Evolutionary conservation across 805 yeast genomes (phyloP).

Genomic region (Candida saitoana): DNA sequence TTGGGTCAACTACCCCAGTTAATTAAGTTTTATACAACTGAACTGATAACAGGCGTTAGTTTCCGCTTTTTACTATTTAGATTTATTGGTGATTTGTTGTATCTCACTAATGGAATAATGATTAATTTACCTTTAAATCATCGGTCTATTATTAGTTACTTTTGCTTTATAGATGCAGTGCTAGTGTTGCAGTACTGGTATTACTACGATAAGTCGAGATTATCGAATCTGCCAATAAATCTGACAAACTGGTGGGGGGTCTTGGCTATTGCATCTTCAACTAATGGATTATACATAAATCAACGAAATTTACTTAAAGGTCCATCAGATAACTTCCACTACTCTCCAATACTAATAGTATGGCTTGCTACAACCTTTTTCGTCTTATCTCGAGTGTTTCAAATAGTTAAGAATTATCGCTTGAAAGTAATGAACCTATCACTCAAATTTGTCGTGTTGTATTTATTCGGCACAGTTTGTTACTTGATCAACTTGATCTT

Average conservation of each 20-base stretch:
- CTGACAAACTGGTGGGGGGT: not conserved
- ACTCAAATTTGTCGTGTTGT: slow-evolving; percentile 29
- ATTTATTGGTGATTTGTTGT: slow-evolving; percentile 29
- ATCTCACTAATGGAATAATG: not conserved
- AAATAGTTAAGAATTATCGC: slow-evolving; percentile 28
- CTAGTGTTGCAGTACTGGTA: slow-evolving; percentile 69
- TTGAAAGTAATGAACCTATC: slow-evolving; percentile 35
- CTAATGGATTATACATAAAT: not conserved
- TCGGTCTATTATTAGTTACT: slow-evolving; percentile 58
- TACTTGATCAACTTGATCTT: slow-evolving; percentile 18
- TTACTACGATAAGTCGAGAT: slow-evolving; percentile 42
- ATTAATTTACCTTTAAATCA: slow-evolving; percentile 3
- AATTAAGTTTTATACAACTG: slow-evolving; percentile 46
- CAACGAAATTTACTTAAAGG: not conserved
- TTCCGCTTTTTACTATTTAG: slow-evolving; percentile 28
- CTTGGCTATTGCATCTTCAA: not conserved
- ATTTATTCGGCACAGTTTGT: slow-evolving; percentile 33
- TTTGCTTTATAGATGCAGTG: slow-evolving; percentile 65
- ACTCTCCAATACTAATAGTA: not conserved
- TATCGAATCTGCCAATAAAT: not conserved
- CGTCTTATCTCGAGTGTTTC: slow-evolving; percentile 32
- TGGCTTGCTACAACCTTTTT: slow-evolving; percentile 23
- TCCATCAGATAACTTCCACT: slow-evolving; percentile 19
- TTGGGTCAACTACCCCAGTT: slow-evolving; percentile 75
- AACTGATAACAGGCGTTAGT: slow-evolving; percentile 34